Conservation (phyloP, 441 rosid genomes). For the Arabidopsis hybrid region DNA sequence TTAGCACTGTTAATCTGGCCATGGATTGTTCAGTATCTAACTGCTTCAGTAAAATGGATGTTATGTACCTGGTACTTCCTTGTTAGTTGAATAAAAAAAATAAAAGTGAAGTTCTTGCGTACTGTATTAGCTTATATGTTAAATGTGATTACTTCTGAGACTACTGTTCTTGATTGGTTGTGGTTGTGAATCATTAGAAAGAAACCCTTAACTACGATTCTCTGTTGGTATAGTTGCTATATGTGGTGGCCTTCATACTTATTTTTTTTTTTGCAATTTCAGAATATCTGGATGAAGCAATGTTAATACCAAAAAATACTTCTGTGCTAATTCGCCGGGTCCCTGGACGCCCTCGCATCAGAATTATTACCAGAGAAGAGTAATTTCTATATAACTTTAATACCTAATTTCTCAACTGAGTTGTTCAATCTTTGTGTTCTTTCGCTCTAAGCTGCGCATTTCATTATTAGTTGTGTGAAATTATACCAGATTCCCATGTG, state of each 20-base stretch:
- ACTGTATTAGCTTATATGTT: not conserved
- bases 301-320: conserved; percentile 95
- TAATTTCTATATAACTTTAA: conserved; percentile 52
- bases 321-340: conserved; percentile 96
- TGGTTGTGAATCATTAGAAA: conserved; percentile 9
- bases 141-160: conserved; percentile 11
- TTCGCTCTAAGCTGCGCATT: not conserved
- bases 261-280: conserved; percentile 70
- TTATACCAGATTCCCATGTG: not conserved
- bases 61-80: not conserved
- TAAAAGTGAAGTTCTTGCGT: not conserved
- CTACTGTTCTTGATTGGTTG: not conserved
- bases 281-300: conserved; percentile 97
- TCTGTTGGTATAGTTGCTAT: not conserved
- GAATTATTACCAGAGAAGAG: conserved; percentile 86
- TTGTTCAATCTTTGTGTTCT: conserved; percentile 12
- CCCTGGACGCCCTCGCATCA: conserved; percentile 97
- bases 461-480: not conserved
- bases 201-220: not conserved
- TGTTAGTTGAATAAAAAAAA: no score
- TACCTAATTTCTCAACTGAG: conserved; percentile 41
- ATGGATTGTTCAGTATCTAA: not conserved
- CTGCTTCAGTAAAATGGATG: not conserved
- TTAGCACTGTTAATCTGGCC: no score
- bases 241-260: conserved; percentile 18